A percentile compares a stretch with the other conserved stretches of the same genome.
phyloP scores from a whole-genome alignment of 306 rosid species.

The Pterocarpus macrocarpus region DNA sequence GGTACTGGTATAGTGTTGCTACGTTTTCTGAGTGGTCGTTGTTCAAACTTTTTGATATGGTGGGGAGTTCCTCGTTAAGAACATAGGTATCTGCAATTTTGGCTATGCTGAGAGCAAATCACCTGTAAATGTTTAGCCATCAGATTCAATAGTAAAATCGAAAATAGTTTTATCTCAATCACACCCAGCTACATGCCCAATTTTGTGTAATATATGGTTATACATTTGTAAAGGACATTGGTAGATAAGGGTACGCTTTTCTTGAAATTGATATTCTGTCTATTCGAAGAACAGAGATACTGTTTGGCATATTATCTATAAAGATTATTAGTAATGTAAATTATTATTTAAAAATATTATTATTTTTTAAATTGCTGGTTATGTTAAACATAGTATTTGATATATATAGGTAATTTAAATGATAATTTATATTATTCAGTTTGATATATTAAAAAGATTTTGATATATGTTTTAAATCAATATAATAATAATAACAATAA shows the following conservation, averaged over 20 bases:
- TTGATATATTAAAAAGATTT: too few relatives aligned
- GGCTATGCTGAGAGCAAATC: constrained; percentile 58
- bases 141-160: constrained; percentile 49
- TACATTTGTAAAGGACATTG: not conserved
- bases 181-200: constrained; percentile 41
- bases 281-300: not conserved
- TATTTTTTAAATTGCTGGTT: too few relatives aligned
- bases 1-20: constrained; percentile 51
- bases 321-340: too few relatives aligned
- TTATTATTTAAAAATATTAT: too few relatives aligned
- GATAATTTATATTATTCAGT: too few relatives aligned
- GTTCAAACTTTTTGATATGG: constrained; percentile 46
- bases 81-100: constrained; percentile 53
- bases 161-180: constrained; percentile 24
- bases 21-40: constrained; percentile 49
- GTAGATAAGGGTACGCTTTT: not conserved
- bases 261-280: not conserved
- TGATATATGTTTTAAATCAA: too few relatives aligned
- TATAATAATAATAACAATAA: too few relatives aligned
- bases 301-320: too few relatives aligned
- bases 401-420: too few relatives aligned
- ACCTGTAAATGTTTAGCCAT: constrained; percentile 65
- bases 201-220: constrained; percentile 51
- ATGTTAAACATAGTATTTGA: too few relatives aligned
- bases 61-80: constrained; percentile 48